Evolutionary conservation across 345 rosid species (phyloP).

Genomic region (Bruguiera sexangula): DNA sequence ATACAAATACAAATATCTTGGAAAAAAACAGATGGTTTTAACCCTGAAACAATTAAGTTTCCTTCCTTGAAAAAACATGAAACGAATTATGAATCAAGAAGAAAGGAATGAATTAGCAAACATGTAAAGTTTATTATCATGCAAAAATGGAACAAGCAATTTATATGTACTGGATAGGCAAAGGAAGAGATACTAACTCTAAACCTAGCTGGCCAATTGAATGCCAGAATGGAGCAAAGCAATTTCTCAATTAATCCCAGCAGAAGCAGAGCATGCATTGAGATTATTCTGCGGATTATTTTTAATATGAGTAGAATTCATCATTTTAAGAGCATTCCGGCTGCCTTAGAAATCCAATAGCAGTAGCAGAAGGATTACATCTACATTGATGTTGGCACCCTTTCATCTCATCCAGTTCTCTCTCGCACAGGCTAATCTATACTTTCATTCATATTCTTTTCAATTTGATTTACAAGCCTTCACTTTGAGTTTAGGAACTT

Average conservation of each 20-base stretch:
- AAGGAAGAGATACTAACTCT: too few species aligned
- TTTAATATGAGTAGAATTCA: neutral
- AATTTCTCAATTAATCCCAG: too few species aligned
- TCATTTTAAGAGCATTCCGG: neutral
- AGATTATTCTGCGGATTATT: too few species aligned
- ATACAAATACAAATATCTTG: neutral
- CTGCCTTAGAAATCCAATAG: neutral
- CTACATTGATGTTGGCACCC: too few species aligned
- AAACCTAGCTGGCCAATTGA: too few species aligned
- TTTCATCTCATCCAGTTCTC: neutral
- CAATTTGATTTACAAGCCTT: slow-evolving; percentile 1
- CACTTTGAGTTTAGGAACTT: neutral
- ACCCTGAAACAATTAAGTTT: slow-evolving; percentile 1
- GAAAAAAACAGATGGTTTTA: neutral
- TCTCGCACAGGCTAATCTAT: neutral
- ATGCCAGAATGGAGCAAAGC: too few species aligned
- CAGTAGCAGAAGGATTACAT: neutral
- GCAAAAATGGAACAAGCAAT: neutral
- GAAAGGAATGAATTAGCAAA: slow-evolving; percentile 1
- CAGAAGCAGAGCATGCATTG: too few species aligned
- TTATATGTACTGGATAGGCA: neutral
- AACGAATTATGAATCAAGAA: neutral
- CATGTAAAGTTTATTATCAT: neutral
- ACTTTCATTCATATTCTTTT: neutral
- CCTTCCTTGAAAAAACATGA: neutral